Evolutionary conservation across 2,329 filamentous ascomycete species (phyloP), one percentile per base, ranked within the genome.

Genomic region (Beauveria bassiana): DNA sequence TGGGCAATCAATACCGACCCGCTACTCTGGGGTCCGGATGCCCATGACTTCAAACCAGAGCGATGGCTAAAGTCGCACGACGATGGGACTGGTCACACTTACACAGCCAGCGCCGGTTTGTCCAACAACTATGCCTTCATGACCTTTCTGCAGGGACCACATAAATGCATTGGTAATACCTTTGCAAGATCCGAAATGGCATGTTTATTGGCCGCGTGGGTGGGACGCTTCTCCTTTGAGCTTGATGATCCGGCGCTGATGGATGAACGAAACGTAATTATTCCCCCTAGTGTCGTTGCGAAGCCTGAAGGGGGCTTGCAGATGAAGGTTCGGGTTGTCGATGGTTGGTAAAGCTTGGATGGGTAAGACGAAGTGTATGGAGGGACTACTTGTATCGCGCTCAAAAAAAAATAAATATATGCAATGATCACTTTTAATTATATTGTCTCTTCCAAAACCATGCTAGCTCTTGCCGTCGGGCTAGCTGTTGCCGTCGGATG

Each of bases 141-240:
- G 74, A 93, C 90, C 0, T 96, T 96, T 74, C 73, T 96, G 62
- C 91, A 96, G 70, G 93, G 93, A 0, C 91, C 92, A 2, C 79
- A 92, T 59, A 89, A 87, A 69, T 96, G 93, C 71, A 96, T 96
- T 67, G 93, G 92, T 0, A 82, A 87, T 72, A 80, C 79, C 2
- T 96, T 96, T 74, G 89, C 93, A 0, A 88, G 86, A 70, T 85
- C 88, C 0, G 93, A 97, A 78, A 89, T 96, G 73, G 91, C 90
- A 7, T 93, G 89, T 70, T 75, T 97, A 64, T 71, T 97, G 53
- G 92, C 91, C 22, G 81, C 84, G 10, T 86, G 89, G 80, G 81
- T 93, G 3, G 91, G 91, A 1, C 80, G 84, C 40, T 96, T 96
- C 72, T 81, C 86, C 69, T 86, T 87, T 70, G 76, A 76, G 66